Evolutionary conservation across 208 protist genomes (phyloP).

Genomic region (Crithidia brevicula): DNA sequence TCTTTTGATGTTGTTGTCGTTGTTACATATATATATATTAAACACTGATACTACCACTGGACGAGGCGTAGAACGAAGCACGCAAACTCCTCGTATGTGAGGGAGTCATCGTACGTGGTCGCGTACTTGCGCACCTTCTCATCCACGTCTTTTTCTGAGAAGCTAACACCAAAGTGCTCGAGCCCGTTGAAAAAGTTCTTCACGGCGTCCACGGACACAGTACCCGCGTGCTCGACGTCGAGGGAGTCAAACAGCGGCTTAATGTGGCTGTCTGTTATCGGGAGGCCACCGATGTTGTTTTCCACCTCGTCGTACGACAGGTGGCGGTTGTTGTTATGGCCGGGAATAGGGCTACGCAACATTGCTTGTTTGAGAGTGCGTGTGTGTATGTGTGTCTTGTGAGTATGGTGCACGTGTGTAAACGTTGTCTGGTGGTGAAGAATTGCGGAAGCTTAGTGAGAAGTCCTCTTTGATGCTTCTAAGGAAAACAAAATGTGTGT

Average conservation of each 20-base stretch:
- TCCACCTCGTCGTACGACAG: conserved; percentile 88
- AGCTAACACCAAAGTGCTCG: conserved; percentile 89
- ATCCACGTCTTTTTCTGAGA: conserved; percentile 76
- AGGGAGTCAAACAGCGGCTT: conserved; percentile 90
- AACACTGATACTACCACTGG: conserved; percentile 63
- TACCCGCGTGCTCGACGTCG: conserved; percentile 77
- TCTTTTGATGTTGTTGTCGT: too few relatives aligned
- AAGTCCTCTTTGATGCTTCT: too few relatives aligned
- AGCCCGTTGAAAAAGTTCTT: conserved; percentile 84
- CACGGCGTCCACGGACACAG: conserved; percentile 68
- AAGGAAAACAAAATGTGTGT: too few relatives aligned
- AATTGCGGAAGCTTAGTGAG: too few relatives aligned
- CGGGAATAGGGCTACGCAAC: conserved; percentile 80
- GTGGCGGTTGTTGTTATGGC: conserved; percentile 94
- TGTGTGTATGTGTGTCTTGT: too few relatives aligned
- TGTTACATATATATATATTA: too few relatives aligned
- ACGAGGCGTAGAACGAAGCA: conserved; percentile 89
- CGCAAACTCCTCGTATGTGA: conserved; percentile 91
- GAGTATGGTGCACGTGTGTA: too few relatives aligned
- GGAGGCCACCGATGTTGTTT: conserved; percentile 93
- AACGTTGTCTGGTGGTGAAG: not conserved
- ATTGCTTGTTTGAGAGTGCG: conserved; percentile 31
- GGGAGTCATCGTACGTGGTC: conserved; percentile 62
- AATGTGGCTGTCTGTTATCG: conserved; percentile 89
- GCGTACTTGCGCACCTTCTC: conserved; percentile 79